These are phyloP conservation scores for Crithidia fasciculata DNA, from an alignment of 208 protist genomes.

Conservation along the genomic window DNA sequence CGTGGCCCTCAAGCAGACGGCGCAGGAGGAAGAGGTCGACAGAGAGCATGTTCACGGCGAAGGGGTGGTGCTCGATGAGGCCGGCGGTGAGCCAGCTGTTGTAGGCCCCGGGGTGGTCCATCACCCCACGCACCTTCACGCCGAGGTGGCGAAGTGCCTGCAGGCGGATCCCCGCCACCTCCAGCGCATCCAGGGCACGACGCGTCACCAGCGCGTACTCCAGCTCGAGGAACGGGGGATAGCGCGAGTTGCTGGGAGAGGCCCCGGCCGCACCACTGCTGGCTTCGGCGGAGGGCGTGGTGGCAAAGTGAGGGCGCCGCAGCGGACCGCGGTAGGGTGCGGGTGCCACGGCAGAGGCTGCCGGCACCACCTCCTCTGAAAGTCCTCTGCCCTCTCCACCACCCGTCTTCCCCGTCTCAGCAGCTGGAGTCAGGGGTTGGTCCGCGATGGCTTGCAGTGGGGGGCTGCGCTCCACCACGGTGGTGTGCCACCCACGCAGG, in stretches of 20 bases:
- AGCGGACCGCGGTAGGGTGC: constrained; percentile 26
- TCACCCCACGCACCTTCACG: constrained; percentile 71
- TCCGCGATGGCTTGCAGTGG: constrained; percentile 29
- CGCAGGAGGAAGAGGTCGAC: constrained; percentile 72
- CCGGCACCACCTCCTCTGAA: neutral
- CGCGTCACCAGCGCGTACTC: constrained; percentile 82
- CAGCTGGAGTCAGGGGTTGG: constrained; percentile 8
- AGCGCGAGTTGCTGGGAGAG: constrained; percentile 11
- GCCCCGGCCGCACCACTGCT: neutral
- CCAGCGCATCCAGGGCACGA: constrained; percentile 74
- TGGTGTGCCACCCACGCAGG: constrained; percentile 87
- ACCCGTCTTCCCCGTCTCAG: neutral
- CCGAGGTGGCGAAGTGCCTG: constrained; percentile 48
- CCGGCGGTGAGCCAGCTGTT: constrained; percentile 84
- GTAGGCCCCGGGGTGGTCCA: constrained; percentile 88
- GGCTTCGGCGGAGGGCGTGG: neutral
- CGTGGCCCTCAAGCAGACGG: constrained; percentile 63
- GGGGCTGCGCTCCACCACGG: constrained; percentile 70
- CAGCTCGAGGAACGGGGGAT: constrained; percentile 61
- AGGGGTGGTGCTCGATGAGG: constrained; percentile 83
- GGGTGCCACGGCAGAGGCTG: neutral
- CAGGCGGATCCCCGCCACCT: constrained; percentile 71
- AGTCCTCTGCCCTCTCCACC: neutral
- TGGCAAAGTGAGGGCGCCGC: constrained; percentile 28
- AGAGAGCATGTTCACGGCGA: constrained; percentile 85